Evolutionary conservation across 2,329 filamentous ascomycete genomes (phyloP), one percentile per base, ranked within the genome.

Genomic region (Pyricularia sp.): DNA sequence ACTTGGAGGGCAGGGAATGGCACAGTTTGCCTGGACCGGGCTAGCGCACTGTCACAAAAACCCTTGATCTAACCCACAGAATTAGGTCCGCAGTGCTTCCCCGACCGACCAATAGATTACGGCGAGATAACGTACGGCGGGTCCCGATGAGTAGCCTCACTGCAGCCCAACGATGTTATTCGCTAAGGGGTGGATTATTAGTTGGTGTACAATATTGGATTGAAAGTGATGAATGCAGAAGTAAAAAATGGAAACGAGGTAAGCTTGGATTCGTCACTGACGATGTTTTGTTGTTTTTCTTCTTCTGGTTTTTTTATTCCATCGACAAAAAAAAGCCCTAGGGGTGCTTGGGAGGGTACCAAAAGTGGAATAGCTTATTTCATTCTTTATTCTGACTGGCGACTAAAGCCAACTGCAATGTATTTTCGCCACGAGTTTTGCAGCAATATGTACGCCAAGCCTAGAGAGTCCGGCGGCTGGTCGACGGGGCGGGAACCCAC

Each of bases 391-490:
- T 24, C n/a, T 57, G 53, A 57, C 24, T 57, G 24, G 53, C 22
- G 53, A 24, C 53, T 57, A 26, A n/a, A 57, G 24, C 12, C n/a
- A 13, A 57, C 53, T 26, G 53, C n/a, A 57, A 62, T 22, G 35
- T 62, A 62, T 53, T 26, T 62, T 62, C 26, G 61, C 35, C 61
- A 62, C 61, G 28, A 44, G 40, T 26, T 44, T 28, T 40, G 24
- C 35, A 44, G n/a, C 24, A 49, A 57, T 24, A 49, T 62, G 35
- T 53, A 62, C 61, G 61, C 61, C 61, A 62, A 53, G 24, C 53
- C 53, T n/a, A 12, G 24, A 57, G 22, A 57, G 24, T 26, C 53
- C 24, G 53, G n/a, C n/a, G 24, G 24, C 24, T 44, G 33, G 61
- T 62, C 33, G 33, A 44, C 31, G 31, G 33, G 60, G 12, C 22